Base-by-base conservation (phyloP, 2,329 filamentous ascomycete genomes). In the Periconia digitata region DNA sequence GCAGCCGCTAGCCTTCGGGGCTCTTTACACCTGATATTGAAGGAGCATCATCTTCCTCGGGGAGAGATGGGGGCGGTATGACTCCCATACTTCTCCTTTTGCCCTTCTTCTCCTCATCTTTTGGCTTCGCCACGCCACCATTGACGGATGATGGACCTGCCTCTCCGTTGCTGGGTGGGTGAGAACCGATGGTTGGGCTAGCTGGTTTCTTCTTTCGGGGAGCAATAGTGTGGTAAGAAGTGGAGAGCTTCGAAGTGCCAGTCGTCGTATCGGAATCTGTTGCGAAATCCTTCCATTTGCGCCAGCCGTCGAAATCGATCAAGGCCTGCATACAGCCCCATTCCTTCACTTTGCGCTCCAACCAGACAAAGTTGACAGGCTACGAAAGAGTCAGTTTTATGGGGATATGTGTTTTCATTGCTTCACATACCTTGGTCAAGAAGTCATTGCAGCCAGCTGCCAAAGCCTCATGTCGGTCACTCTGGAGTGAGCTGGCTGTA, bases 311-410 rank as follows among this genome's bases (percentile, higher is more conserved):
- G 69, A 94, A 97, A 75, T 99, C 94, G 64, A 99, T 97, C 20
- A 99, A 81, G 8, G 94, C 94, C 76, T 97, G 94, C 94, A 99
- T 99, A 76, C 94, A 97, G 47, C 94, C 94, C 94, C 94, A 99
- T 78, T 99, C 94, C 75, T 95, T 96, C 60, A 97, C 92, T 72
- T 99, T 99, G 49, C 92, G 85, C 71, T 96, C 90, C 21, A 99
- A 83, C 92, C 92, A 99, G 50, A 95, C 88, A 67, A 96, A 96
- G 70, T 95, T 95, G 59, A 99, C 92, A 17, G 94, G 94, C 90
- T 96, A 66, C 10, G 3, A 10, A 27, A 10, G 42, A 40, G 51
- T 72, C 58, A 71, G 56, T 24, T 7, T 39, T 8, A 13, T 35
- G 10, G 27, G 15, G 41, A 21, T 24, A 29, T n/a, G n/a, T 10